Base-by-base conservation (phyloP, 2,329 filamentous ascomycete genomes). In the Calonectria montana region DNA sequence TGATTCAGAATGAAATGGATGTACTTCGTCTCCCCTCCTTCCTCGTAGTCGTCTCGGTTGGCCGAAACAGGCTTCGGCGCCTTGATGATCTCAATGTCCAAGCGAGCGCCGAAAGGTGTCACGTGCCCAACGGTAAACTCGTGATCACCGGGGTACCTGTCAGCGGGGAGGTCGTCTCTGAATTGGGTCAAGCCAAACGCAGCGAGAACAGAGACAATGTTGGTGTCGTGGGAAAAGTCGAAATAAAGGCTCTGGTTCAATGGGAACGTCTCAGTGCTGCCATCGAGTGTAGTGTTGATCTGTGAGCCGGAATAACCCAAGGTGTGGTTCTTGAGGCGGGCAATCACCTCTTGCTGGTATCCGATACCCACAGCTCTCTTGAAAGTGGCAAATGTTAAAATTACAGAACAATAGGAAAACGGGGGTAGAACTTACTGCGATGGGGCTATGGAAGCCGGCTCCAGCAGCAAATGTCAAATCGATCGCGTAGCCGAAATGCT, bases 221-320 rank as follows among this genome's bases (percentile, higher is more conserved):
- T 94, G 37, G 92, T 93, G 82, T 96, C 94, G 81, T 96, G 94
- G 18, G 90, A 92, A 81, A 95, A 95, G 84, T 95, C 94, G 62
- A 95, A 89, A 81, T 95, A 94, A 18, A 96, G 86, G 25, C 86
- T 88, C 80, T 96, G 94, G 79, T 94, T 90, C 4, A 94, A 83
- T 0, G 94, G 94, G 80, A 96, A 96, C 0, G 93, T 95, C 41
- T 85, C 85, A 0, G 87, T 87, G 81, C 88, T 94, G 79, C 87
- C 90, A 83, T 94, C 92, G 35, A 94, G 88, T 0, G 93, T 94
- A n/a, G 89, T 86, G 80, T 94, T 94, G 83, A 91, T 90, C 76
- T 91, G 88, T 0, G 88, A 90, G 29, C 86, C 86, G 0, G 88
- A 88, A 78, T 91, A 91, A 16, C 86, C 87, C 3, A 91, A 82